Base-by-base conservation (phyloP, 345 rosid species). In the Theobroma cacao region DNA sequence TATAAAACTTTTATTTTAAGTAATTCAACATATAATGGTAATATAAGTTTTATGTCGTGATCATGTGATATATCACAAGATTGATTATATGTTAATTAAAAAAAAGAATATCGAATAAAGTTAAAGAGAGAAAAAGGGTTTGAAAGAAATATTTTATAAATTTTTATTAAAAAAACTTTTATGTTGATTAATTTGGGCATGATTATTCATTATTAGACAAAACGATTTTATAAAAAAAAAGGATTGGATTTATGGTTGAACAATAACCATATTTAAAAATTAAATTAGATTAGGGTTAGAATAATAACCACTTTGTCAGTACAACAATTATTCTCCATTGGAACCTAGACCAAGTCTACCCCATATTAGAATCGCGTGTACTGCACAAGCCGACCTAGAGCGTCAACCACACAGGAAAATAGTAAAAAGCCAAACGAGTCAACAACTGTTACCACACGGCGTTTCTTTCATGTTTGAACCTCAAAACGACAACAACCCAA, bases 391-490 rank as follows among this genome's bases (percentile, higher is more conserved):
- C 11, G 41, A 36, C 20, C 33, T 13, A 24, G 64, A 30, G 80
- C 66, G 75, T 56, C 58, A 30, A 17, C 65, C 30, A 4, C 0
- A 66, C 9, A 56, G 1, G 30, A 26, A 2, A 30, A 55, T 0
- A 68, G 10, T 53, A 55, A 36, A 28, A 12, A 36, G 18, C 55
- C 45, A 31, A 66, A n/a, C 80, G 62, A 72, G 82, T 58, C 82
- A 69, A 52, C 75, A 83, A 45, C 86, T 66, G 81, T 75, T 68
- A 40, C 24, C 74, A 63, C 75, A 82, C 87, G 84, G 89, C 85
- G 80, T 77, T 73, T 69, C 33, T 68, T 48, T 77, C 84, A 78
- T 84, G 81, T 73, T 30, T 67, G 10, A 17, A 20, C 65, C 74
- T 74, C 64, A 75, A 77, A 84, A 80, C 52, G 82, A 84, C 82